Conservation (phyloP, 2,329 filamentous ascomycete species). For the Cladosporium sp. region DNA sequence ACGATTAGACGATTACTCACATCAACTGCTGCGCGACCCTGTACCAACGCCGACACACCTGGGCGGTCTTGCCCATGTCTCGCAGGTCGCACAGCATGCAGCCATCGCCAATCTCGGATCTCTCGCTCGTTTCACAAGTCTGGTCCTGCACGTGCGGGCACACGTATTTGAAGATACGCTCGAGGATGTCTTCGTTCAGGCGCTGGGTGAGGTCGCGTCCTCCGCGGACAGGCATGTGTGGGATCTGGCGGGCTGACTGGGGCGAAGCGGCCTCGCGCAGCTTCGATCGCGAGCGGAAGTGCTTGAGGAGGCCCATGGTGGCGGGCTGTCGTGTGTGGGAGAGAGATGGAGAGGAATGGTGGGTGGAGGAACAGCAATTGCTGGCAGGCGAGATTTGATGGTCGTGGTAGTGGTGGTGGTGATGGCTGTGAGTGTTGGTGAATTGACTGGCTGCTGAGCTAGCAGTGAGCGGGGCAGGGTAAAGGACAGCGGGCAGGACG, state of each 20-base stretch:
- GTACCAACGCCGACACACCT: slow-evolving; percentile 73
- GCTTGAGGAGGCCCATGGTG: slow-evolving; percentile 52
- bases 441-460: not conserved
- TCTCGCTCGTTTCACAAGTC: slow-evolving; percentile 79
- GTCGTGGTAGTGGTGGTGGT: not conserved
- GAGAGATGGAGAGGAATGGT: not conserved
- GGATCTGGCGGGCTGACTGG: slow-evolving; percentile 19
- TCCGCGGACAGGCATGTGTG: slow-evolving; percentile 13
- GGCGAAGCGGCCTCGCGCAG: slow-evolving; percentile 26
- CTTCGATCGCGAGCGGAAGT: slow-evolving; percentile 47
- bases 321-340: not conserved
- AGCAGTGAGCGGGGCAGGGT: not conserved
- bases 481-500: not conserved
- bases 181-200: slow-evolving; percentile 69
- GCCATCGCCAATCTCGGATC: slow-evolving; percentile 72
- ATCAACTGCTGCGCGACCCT: slow-evolving; percentile 56
- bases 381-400: not conserved
- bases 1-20: slow-evolving; percentile 53
- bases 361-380: not conserved
- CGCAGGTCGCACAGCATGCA: slow-evolving; percentile 95
- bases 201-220: slow-evolving; percentile 36
- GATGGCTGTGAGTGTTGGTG: not conserved
- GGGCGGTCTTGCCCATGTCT: slow-evolving; percentile 77
- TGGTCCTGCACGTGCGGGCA: slow-evolving; percentile 80
- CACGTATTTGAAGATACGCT: slow-evolving; percentile 75